phyloP scores from a whole-genome alignment of 2,329 filamentous ascomycete genomes.

The Colletotrichum tropicale region DNA sequence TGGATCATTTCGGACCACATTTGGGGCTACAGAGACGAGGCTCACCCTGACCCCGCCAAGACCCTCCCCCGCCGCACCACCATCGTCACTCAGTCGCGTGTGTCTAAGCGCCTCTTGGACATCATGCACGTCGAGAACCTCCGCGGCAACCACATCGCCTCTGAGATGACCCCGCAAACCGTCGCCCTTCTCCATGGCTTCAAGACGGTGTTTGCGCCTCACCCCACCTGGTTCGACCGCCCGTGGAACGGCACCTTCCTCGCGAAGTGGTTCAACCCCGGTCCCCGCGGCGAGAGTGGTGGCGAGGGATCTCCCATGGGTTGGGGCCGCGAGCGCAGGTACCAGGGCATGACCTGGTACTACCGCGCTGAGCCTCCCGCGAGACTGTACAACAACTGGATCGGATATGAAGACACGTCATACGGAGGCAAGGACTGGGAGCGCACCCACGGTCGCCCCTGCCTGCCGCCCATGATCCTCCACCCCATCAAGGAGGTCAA shows the following conservation, averaged over 20 bases:
- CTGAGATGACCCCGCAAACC: conserved; percentile 80
- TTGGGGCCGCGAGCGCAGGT: conserved; percentile 63
- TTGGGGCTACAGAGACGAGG: conserved; percentile 65
- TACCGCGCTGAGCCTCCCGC: conserved; percentile 62
- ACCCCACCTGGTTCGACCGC: conserved; percentile 81
- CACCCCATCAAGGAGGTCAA: conserved; percentile 65
- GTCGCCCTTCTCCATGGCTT: conserved; percentile 77
- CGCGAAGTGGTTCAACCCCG: conserved; percentile 65
- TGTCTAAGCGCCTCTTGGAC: conserved; percentile 74
- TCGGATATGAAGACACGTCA: conserved; percentile 61
- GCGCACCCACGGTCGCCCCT: conserved; percentile 57
- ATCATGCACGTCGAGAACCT: conserved; percentile 81
- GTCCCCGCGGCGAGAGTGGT: conserved; percentile 57
- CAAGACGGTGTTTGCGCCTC: conserved; percentile 79
- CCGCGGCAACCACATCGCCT: conserved; percentile 75
- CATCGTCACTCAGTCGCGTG: conserved; percentile 78
- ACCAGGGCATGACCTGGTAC: conserved; percentile 66
- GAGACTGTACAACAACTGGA: conserved; percentile 66
- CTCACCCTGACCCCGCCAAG: conserved; percentile 50
- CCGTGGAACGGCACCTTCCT: conserved; percentile 65
- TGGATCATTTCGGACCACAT: conserved; percentile 75
- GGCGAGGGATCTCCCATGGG: conserved; percentile 62
- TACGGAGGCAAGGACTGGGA: conserved; percentile 64
- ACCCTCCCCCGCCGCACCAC: conserved; percentile 74
- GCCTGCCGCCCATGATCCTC: conserved; percentile 62